A percentile compares a stretch with the other conserved stretches of the same genome.
These are phyloP conservation scores for Fusarium palustre DNA, from an alignment of 2,329 filamentous ascomycete species.

Conservation along the genomic window DNA sequence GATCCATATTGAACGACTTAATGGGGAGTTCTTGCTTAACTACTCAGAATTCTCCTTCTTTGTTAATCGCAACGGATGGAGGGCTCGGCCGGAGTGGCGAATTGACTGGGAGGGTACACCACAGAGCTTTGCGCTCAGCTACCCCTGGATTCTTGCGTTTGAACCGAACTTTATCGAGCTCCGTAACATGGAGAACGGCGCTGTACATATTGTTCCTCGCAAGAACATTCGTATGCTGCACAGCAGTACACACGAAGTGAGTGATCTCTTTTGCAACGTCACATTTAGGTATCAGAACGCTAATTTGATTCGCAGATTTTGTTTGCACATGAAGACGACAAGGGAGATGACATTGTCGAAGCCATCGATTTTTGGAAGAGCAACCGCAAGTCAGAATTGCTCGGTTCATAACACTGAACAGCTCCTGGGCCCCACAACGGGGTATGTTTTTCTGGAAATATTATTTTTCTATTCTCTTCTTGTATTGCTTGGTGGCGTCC, in stretches of 20 bases:
- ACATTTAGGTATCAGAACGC: not conserved
- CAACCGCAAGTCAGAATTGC: slow-evolving; percentile 62
- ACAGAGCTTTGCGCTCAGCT: slow-evolving; percentile 91
- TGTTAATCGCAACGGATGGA: slow-evolving; percentile 98
- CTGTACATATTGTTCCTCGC: slow-evolving; percentile 94
- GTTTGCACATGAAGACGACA: slow-evolving; percentile 97
- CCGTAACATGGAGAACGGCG: slow-evolving; percentile 91
- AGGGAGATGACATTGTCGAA: slow-evolving; percentile 91
- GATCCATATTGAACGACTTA: slow-evolving; percentile 96
- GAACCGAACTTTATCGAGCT: slow-evolving; percentile 98
- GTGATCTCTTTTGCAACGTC: not conserved
- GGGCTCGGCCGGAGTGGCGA: slow-evolving; percentile 93
- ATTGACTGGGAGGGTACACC: slow-evolving; percentile 98
- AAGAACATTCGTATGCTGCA: slow-evolving; percentile 98
- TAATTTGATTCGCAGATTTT: slow-evolving; percentile 75
- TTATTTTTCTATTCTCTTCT: slow-evolving; percentile 33
- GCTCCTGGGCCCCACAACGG: slow-evolving; percentile 24
- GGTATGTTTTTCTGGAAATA: slow-evolving; percentile 46
- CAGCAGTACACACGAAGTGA: slow-evolving; percentile 94
- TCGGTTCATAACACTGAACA: slow-evolving; percentile 42
- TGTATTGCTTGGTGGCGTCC: slow-evolving; percentile 46
- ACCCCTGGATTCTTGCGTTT: slow-evolving; percentile 97
- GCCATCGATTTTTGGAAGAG: slow-evolving; percentile 96
- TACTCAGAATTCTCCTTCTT: slow-evolving; percentile 99
- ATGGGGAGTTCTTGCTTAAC: slow-evolving; percentile 96